phyloP scores from a whole-genome alignment of 2,329 filamentous ascomycete species.

The Leptographium radiaticola region DNA sequence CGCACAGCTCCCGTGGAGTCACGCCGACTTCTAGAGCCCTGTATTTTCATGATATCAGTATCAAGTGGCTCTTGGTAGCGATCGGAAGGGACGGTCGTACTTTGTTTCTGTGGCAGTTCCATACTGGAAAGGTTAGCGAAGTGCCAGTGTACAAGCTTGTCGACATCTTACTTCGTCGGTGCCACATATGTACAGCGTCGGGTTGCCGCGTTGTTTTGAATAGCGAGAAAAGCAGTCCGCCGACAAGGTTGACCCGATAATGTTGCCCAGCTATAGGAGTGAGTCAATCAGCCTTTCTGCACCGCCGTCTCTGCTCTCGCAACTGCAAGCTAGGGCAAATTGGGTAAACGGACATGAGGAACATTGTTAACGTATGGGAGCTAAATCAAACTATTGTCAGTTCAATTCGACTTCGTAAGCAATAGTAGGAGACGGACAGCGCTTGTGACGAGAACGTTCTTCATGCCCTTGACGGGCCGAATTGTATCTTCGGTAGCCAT shows the following conservation, averaged over 20 bases:
- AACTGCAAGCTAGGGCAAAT: background rate
- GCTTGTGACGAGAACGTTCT: constrained; percentile 79
- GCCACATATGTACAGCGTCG: constrained; percentile 76
- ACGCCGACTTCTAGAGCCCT: constrained; percentile 70
- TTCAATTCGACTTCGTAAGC: no score
- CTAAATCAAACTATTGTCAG: constrained; percentile 1
- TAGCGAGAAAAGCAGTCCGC: constrained; percentile 79
- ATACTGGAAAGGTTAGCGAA: constrained; percentile 39
- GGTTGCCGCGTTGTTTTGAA: constrained; percentile 65
- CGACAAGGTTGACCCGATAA: constrained; percentile 74
- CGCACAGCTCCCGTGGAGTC: constrained; percentile 66
- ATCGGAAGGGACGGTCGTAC: background rate
- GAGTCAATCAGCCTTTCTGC: background rate
- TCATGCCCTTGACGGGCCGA: constrained; percentile 57
- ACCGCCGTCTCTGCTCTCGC: background rate
- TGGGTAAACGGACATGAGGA: constrained; percentile 39
- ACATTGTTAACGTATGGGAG: constrained; percentile 42
- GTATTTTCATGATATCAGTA: background rate
- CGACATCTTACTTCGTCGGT: constrained; percentile 13
- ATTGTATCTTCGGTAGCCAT: constrained; percentile 21
- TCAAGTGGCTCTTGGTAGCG: background rate
- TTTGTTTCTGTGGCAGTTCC: constrained; percentile 94
- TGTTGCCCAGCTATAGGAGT: constrained; percentile 50
- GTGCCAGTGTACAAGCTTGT: no score
- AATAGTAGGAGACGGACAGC: constrained; percentile 46